Conservation (phyloP, 1,284 basidiomycete genomes). For the Peniophora sp. region DNA sequence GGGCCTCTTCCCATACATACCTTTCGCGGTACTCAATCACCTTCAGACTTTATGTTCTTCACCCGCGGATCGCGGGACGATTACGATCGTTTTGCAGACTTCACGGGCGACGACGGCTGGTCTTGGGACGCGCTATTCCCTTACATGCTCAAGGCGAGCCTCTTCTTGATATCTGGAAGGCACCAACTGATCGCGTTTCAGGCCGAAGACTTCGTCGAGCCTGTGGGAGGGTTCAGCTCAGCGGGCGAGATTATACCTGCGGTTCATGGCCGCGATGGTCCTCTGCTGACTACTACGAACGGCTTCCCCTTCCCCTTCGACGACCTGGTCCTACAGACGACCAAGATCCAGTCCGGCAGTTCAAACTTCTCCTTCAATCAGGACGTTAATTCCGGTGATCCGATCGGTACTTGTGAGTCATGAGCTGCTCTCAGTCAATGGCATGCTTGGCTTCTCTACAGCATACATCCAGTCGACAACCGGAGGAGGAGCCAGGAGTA, state of each 20-base stretch:
- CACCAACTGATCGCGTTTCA: not conserved
- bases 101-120: not conserved
- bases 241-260: conserved; percentile 13
- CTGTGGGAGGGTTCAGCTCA: conserved; percentile 13
- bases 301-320: conserved; percentile 9
- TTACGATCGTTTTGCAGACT: not conserved
- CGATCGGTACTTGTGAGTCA: conserved; percentile 14
- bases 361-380: conserved; percentile 14
- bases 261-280: conserved; percentile 14
- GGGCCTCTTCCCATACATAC: too few relatives aligned
- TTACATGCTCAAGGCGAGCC: not conserved
- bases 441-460: not conserved
- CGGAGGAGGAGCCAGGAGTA: conserved; percentile 11
- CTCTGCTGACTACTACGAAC: conserved; percentile 10
- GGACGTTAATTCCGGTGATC: conserved; percentile 16
- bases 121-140: not conserved
- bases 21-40: not conserved
- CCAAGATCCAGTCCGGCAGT: conserved; percentile 4
- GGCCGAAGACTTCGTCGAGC: conserved; percentile 11
- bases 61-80: not conserved
- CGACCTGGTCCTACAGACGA: conserved; percentile 7
- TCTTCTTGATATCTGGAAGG: not conserved
- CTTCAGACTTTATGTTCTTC: not conserved
- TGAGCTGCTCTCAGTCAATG: not conserved
- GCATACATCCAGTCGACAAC: conserved; percentile 11